Evolutionary conservation across 2,329 filamentous ascomycete genomes (phyloP).

Genomic region (Colletotrichum musicola): DNA sequence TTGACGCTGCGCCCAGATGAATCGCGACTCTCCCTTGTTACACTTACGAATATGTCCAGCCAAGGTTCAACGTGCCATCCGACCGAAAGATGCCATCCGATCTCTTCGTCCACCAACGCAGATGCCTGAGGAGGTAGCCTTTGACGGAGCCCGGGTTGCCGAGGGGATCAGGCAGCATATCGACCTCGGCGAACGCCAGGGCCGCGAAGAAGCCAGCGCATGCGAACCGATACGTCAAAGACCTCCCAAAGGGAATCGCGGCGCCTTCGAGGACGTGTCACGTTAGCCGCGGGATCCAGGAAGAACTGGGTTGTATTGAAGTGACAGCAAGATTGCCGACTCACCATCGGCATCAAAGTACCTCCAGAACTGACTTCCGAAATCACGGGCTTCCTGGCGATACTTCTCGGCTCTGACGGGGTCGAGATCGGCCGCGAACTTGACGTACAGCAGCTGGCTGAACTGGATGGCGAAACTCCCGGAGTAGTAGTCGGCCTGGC

Average conservation of each 20-base stretch:
- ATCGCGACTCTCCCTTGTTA: no score
- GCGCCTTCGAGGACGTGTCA: no score
- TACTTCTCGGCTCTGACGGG: slow-evolving; percentile 52
- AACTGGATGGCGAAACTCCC: slow-evolving; percentile 68
- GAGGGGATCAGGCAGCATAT: slow-evolving; percentile 51
- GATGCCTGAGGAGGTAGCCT: slow-evolving; percentile 62
- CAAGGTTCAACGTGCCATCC: slow-evolving; percentile 65
- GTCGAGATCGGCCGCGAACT: slow-evolving; percentile 58
- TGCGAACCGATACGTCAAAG: slow-evolving; percentile 64
- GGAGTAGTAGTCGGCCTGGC: slow-evolving; percentile 66
- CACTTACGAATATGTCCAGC: slow-evolving; percentile 48
- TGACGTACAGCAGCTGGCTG: slow-evolving; percentile 60
- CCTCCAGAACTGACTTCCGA: slow-evolving; percentile 57
- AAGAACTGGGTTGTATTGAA: no score
- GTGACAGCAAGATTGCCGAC: no score
- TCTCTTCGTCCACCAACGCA: slow-evolving; percentile 61
- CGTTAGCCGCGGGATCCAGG: no score
- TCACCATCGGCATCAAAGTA: no score
- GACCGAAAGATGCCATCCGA: slow-evolving; percentile 59
- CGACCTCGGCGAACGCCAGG: slow-evolving; percentile 55
- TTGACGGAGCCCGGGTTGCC: slow-evolving; percentile 56
- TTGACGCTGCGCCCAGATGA: neutral
- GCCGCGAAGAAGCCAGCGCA: slow-evolving; percentile 63
- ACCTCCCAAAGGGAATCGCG: slow-evolving; percentile 64
- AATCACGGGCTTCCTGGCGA: slow-evolving; percentile 54